Evolutionary conservation across 345 rosid genomes (phyloP).

Genomic region (Hibiscus tridactylites): DNA sequence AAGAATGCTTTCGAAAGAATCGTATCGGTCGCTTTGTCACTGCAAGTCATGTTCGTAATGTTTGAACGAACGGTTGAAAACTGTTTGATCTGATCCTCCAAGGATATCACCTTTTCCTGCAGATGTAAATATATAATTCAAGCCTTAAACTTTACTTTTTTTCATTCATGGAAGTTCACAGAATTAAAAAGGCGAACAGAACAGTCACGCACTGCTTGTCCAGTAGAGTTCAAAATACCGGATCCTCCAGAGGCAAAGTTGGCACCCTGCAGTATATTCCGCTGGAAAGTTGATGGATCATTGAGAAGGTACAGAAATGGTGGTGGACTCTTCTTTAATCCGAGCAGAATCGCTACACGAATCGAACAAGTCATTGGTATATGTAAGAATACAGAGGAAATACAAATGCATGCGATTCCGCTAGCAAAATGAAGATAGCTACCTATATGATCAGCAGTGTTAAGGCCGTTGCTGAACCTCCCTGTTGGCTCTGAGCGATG

Average conservation of each 20-base stretch:
- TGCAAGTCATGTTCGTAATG: conserved; percentile 11
- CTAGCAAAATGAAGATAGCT: background rate
- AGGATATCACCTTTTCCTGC: conserved; percentile 17
- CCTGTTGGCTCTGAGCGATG: conserved; percentile 23
- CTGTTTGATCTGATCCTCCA: conserved; percentile 35
- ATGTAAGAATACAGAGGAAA: too few species aligned
- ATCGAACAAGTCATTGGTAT: background rate
- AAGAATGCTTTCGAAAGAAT: conserved; percentile 25
- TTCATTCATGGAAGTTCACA: too few species aligned
- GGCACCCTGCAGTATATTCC: conserved; percentile 17
- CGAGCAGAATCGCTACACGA: conserved; percentile 18
- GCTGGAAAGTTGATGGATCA: background rate
- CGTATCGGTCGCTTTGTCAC: background rate
- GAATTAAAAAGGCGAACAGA: background rate
- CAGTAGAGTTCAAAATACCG: conserved; percentile 23
- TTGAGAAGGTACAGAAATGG: conserved; percentile 20
- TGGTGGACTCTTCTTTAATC: conserved; percentile 23
- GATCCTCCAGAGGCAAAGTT: conserved; percentile 34
- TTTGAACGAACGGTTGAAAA: conserved; percentile 14
- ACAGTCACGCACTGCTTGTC: conserved; percentile 9
- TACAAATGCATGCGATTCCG: too few species aligned
- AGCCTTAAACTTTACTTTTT: background rate
- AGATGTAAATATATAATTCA: background rate
- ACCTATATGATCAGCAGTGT: conserved; percentile 29
- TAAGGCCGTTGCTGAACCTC: conserved; percentile 36